phyloP scores from a whole-genome alignment of 805 yeast genomes.

The Pichia pseudocactophila region DNA sequence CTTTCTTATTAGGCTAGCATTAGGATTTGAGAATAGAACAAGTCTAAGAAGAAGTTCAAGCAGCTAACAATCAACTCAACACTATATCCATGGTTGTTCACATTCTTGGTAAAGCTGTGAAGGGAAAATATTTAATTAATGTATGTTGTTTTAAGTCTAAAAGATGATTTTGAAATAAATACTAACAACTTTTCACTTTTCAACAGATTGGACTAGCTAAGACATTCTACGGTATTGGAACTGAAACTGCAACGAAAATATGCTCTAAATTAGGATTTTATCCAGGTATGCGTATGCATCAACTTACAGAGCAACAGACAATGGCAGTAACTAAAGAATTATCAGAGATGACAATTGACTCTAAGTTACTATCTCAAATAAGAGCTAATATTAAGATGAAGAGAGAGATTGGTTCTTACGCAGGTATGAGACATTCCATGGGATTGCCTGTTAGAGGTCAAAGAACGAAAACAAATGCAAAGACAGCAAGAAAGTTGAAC shows the following conservation, averaged over 20 bases:
- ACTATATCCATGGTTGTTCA: slow-evolving; percentile 37
- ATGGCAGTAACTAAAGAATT: slow-evolving; percentile 83
- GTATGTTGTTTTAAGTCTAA: slow-evolving; percentile 16
- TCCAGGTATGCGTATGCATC: slow-evolving; percentile 92
- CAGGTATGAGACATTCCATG: slow-evolving; percentile 82
- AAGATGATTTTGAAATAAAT: background rate
- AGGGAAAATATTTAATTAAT: slow-evolving; percentile 30
- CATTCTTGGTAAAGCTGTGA: slow-evolving; percentile 42
- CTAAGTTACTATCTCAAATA: slow-evolving; percentile 63
- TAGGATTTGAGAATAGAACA: background rate
- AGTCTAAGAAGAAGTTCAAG: background rate
- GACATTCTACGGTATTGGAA: slow-evolving; percentile 84
- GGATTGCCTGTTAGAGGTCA: slow-evolving; percentile 85
- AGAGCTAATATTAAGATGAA: slow-evolving; percentile 72
- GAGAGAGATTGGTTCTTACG: slow-evolving; percentile 73
- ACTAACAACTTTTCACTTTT: background rate
- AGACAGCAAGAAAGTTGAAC: slow-evolving; percentile 82
- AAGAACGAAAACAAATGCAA: slow-evolving; percentile 82
- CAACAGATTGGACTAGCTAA: slow-evolving; percentile 54
- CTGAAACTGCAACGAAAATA: slow-evolving; percentile 55
- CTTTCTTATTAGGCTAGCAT: background rate
- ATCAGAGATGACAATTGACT: slow-evolving; percentile 74
- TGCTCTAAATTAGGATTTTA: slow-evolving; percentile 87
- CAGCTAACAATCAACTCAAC: too few relatives aligned
- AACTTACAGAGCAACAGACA: slow-evolving; percentile 78